Evolutionary conservation across 345 rosid species (phyloP).

Genomic region (Salix brachista): DNA sequence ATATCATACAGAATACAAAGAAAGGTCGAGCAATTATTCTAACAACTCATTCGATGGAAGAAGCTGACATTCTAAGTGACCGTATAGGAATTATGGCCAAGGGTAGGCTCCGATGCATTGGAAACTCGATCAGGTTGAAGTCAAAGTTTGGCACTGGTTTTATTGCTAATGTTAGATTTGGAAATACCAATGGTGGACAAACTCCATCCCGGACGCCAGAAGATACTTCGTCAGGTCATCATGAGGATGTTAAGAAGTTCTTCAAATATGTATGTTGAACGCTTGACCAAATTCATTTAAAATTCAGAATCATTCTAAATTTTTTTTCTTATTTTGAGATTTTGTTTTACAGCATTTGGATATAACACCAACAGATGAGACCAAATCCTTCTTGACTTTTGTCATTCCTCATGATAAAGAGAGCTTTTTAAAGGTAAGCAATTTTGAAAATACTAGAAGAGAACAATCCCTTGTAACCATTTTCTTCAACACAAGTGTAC

Average conservation of each 20-base stretch:
- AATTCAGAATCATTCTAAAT: background rate
- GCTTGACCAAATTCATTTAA: background rate
- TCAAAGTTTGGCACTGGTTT: conserved; percentile 91
- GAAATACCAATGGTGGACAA: conserved; percentile 37
- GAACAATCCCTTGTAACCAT: too few relatives aligned
- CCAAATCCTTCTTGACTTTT: conserved; percentile 61
- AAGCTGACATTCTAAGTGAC: conserved; percentile 87
- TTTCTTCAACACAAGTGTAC: too few relatives aligned
- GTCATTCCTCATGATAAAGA: conserved; percentile 84
- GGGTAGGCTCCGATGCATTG: conserved; percentile 86
- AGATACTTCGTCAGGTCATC: conserved; percentile 25
- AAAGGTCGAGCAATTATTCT: conserved; percentile 78
- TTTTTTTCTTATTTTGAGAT: conserved; percentile 11
- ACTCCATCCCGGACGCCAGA: conserved; percentile 34
- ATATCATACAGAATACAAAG: conserved; percentile 76
- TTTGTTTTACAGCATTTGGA: conserved; percentile 52
- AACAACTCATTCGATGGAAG: conserved; percentile 96
- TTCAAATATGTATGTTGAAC: conserved; percentile 58
- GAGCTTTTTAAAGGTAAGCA: conserved; percentile 54
- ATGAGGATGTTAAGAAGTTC: conserved; percentile 58
- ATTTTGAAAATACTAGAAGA: background rate
- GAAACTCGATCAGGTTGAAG: conserved; percentile 84
- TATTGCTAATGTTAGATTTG: conserved; percentile 67
- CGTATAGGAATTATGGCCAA: conserved; percentile 92
- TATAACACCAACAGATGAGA: conserved; percentile 66